These are phyloP conservation scores for Rosa multiflora DNA, from an alignment of 306 rosid genomes.

Conservation along the genomic window DNA sequence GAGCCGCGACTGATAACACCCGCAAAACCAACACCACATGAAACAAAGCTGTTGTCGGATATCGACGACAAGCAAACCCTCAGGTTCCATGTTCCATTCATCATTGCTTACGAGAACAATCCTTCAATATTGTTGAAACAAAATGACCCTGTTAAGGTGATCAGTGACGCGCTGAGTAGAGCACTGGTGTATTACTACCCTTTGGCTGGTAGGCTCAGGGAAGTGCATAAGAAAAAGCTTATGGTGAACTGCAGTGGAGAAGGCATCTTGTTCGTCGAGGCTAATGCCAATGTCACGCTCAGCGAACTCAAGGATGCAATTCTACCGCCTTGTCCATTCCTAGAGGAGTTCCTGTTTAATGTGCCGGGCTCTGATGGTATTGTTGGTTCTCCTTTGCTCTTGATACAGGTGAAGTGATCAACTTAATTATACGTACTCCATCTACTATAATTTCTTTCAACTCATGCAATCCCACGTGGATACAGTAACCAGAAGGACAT, in stretches of 20 bases:
- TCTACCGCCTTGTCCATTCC: slow-evolving; percentile 26
- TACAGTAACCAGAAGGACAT: too few species aligned
- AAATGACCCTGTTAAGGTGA: slow-evolving; percentile 17
- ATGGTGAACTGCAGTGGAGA: slow-evolving; percentile 30
- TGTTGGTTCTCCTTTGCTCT: slow-evolving; percentile 13
- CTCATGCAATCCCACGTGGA: too few species aligned
- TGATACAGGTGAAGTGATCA: slow-evolving; percentile 19
- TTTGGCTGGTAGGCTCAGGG: slow-evolving; percentile 32
- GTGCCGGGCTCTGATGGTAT: slow-evolving; percentile 14
- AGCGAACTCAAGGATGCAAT: slow-evolving; percentile 18
- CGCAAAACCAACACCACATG: slow-evolving; percentile 4
- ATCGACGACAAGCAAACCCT: background rate
- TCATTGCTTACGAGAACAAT: background rate
- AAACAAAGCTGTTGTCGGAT: slow-evolving; percentile 13
- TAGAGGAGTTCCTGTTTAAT: slow-evolving; percentile 21
- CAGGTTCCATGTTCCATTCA: background rate
- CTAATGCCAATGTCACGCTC: slow-evolving; percentile 18
- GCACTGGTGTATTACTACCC: slow-evolving; percentile 34
- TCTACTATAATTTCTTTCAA: background rate
- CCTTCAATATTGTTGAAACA: background rate
- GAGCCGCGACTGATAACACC: slow-evolving; percentile 3
- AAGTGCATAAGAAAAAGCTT: slow-evolving; percentile 14
- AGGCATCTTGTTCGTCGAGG: slow-evolving; percentile 34
- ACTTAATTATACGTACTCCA: background rate
- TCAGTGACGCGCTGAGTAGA: slow-evolving; percentile 16